phyloP scores from a whole-genome alignment of 169 alveolate genomes.

The Theileria annulata region DNA sequence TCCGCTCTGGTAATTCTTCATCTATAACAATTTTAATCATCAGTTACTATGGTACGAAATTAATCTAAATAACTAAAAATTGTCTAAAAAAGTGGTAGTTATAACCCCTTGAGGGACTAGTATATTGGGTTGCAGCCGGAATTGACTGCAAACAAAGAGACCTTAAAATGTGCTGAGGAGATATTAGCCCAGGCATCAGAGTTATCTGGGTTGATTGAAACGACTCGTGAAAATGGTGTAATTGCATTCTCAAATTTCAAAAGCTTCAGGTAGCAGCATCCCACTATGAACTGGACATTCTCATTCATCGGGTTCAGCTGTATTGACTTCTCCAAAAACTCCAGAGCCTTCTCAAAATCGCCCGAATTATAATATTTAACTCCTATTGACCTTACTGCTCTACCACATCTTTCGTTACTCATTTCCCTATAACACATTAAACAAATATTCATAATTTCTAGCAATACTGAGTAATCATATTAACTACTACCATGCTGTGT shows the following conservation, averaged over 20 bases:
- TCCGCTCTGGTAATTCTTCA: constrained; percentile 59
- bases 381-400: constrained; percentile 78
- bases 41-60: background rate
- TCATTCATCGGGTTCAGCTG: constrained; percentile 73
- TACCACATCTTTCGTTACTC: constrained; percentile 67
- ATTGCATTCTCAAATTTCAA: constrained; percentile 64
- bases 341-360: constrained; percentile 54
- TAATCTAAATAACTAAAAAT: too few relatives aligned
- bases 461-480: background rate
- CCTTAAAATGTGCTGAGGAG: constrained; percentile 71
- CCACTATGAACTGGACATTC: constrained; percentile 67
- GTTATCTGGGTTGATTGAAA: constrained; percentile 68
- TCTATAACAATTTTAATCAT: constrained; percentile 5
- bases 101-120: too few relatives aligned
- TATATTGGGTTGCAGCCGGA: too few relatives aligned
- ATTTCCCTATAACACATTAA: constrained; percentile 32
- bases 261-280: constrained; percentile 71
- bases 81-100: too few relatives aligned
- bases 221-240: constrained; percentile 68
- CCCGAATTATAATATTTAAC: constrained; percentile 64
- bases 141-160: background rate
- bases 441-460: background rate
- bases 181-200: constrained; percentile 77
- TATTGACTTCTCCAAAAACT: constrained; percentile 63
- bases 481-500: constrained; percentile 66